Evolutionary conservation across 305 asterid genomes (phyloP), one percentile per base, ranked within the genome.

Genomic region (Fraxinus latifolia): DNA sequence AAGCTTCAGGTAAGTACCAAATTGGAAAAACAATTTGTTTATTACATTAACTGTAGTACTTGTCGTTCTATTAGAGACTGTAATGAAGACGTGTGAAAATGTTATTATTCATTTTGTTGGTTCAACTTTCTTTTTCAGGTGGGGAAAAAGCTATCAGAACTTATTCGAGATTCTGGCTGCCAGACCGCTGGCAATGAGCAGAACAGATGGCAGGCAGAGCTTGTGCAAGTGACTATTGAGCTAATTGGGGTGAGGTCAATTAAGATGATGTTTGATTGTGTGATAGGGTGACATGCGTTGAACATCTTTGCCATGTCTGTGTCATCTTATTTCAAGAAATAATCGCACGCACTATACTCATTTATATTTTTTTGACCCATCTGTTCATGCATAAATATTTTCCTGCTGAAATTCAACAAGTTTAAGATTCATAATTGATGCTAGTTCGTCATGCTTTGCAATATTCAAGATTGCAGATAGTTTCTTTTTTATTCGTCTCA

Each of bases 121-220:
- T 44, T 77, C 55, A 33, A 62, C 34, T 76, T 85, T 82, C 68
- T 86, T 39, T 84, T 88, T 85, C 80, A 96, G 99, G 98, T 96
- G 71, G 98, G 98, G 23, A 91, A 91, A 86, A 93, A 93, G 83
- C 91, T 96, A 36, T 95, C 98, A 27, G 99, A 96, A 87, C 98
- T 95, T 82, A 96, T 96, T 84, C 93, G 98, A 74, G 99, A 96
- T 89, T 91, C 93, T 73, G 99, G 99, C 70, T 88, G 91, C 83
- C 99, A 93, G 88, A 89, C 97, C 23, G 84, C 93, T 50, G 92
- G 94, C 74, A 89, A 91, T 77, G 98, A 95, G 87, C 96, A 93
- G 87, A 94, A 93, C 81, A 90, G 98, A 90, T 96, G 99, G 99
- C 98, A 92, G 85, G 47, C 95, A 34, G 98, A 96, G 90, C 98